These are phyloP conservation scores for Sinapis alba DNA, from an alignment of 441 rosid genomes.

Conservation along the genomic window DNA sequence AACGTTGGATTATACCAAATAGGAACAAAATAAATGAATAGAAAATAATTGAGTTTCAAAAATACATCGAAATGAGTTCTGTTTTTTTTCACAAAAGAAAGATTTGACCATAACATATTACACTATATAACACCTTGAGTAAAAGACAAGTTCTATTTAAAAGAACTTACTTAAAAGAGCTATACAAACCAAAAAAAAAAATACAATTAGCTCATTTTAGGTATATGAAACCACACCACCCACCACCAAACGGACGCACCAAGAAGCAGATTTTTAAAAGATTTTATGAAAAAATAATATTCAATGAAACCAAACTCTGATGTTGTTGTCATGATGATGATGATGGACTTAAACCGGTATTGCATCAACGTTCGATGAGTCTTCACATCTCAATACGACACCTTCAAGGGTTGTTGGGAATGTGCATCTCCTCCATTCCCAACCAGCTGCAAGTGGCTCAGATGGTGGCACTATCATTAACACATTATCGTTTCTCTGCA, in stretches of 20 bases:
- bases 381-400: slow-evolving; percentile 93
- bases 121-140: slow-evolving; percentile 8
- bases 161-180: slow-evolving; percentile 32
- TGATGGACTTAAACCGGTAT: slow-evolving; percentile 70
- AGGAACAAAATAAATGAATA: background rate
- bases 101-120: slow-evolving; percentile 9
- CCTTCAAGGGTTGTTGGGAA: slow-evolving; percentile 95
- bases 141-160: slow-evolving; percentile 21
- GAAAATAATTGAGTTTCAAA: background rate
- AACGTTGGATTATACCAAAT: background rate
- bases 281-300: slow-evolving; percentile 28
- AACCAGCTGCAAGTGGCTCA: slow-evolving; percentile 88
- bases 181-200: slow-evolving; percentile 39
- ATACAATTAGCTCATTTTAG: slow-evolving; percentile 36
- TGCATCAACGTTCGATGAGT: slow-evolving; percentile 87
- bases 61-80: slow-evolving; percentile 1
- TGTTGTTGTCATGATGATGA: background rate
- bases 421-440: slow-evolving; percentile 85
- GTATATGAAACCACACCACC: slow-evolving; percentile 32
- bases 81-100: slow-evolving; percentile 4
- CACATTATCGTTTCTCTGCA: slow-evolving; percentile 95
- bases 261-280: slow-evolving; percentile 15
- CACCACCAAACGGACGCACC: slow-evolving; percentile 18
- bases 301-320: slow-evolving; percentile 31
- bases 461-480: slow-evolving; percentile 96